These are phyloP conservation scores for Oenanthe javanica DNA, from an alignment of 140 eudicot species.

Conservation along the genomic window DNA sequence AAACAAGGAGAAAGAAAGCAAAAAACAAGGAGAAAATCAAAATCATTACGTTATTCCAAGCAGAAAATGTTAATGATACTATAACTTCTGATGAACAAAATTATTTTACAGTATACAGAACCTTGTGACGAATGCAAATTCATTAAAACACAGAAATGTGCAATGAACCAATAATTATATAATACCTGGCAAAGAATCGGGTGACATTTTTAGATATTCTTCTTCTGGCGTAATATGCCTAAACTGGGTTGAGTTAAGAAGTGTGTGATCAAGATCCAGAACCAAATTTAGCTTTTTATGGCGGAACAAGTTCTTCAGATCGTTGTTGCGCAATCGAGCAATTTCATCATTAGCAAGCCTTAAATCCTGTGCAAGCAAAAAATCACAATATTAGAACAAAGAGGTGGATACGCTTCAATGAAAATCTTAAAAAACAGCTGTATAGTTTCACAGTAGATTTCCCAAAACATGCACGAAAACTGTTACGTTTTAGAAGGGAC, in stretches of 20 bases:
- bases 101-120: neutral
- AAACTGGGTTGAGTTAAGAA: constrained; percentile 63
- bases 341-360: constrained; percentile 65
- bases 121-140: neutral
- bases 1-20: too few relatives aligned
- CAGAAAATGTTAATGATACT: neutral
- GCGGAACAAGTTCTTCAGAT: constrained; percentile 52
- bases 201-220: constrained; percentile 39
- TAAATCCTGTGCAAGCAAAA: constrained; percentile 39
- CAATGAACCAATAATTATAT: neutral
- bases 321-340: constrained; percentile 53
- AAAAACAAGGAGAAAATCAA: too few relatives aligned
- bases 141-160: too few relatives aligned
- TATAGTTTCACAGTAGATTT: too few relatives aligned
- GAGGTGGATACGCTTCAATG: neutral
- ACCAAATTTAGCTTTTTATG: constrained; percentile 67
- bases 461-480: too few relatives aligned
- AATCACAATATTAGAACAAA: neutral
- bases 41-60: neutral
- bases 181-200: constrained; percentile 67
- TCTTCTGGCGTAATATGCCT: constrained; percentile 55
- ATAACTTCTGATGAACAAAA: neutral
- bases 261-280: constrained; percentile 90
- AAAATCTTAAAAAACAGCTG: too few relatives aligned
- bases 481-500: too few relatives aligned